These are phyloP conservation scores for Magnolia kwangsiensis DNA, from an alignment of 164 flowering plant species.

Conservation along the genomic window DNA sequence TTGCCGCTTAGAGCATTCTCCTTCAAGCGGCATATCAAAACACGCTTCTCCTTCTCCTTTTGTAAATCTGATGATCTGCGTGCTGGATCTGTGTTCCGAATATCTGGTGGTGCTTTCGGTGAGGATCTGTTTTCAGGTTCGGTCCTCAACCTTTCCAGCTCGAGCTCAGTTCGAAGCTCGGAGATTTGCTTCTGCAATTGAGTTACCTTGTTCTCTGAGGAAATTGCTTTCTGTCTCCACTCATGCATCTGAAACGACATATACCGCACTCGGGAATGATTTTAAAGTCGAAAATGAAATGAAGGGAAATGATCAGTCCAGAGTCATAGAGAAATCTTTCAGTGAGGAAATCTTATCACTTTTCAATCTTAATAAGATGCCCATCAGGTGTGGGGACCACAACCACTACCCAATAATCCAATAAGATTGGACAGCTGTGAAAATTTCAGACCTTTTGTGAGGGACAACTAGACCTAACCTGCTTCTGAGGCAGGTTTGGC, in stretches of 20 bases:
- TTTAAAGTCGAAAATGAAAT: too few relatives aligned
- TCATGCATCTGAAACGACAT: constrained; percentile 47
- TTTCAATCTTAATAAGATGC: too few relatives aligned
- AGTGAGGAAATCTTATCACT: too few relatives aligned
- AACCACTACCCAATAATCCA: too few relatives aligned
- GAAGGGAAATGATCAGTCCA: too few relatives aligned
- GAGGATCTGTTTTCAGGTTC: background rate
- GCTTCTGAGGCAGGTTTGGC: too few relatives aligned
- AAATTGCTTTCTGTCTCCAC: constrained; percentile 61
- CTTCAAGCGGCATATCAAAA: constrained; percentile 46
- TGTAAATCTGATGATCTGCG: constrained; percentile 24
- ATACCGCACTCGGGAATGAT: too few relatives aligned
- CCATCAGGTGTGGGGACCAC: too few relatives aligned
- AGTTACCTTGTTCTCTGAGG: constrained; percentile 39
- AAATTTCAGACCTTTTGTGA: too few relatives aligned
- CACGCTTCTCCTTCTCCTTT: constrained; percentile 58
- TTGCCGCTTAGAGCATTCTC: constrained; percentile 27
- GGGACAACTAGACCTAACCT: too few relatives aligned
- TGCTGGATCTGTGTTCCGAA: constrained; percentile 1
- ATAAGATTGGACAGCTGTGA: too few relatives aligned
- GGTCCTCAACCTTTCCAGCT: constrained; percentile 27
- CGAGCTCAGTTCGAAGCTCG: constrained; percentile 35
- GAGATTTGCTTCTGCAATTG: constrained; percentile 42
- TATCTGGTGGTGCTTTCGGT: background rate
- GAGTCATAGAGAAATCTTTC: too few relatives aligned